phyloP scores from a whole-genome alignment of 164 flowering plant genomes.

The Vitis labrusca region DNA sequence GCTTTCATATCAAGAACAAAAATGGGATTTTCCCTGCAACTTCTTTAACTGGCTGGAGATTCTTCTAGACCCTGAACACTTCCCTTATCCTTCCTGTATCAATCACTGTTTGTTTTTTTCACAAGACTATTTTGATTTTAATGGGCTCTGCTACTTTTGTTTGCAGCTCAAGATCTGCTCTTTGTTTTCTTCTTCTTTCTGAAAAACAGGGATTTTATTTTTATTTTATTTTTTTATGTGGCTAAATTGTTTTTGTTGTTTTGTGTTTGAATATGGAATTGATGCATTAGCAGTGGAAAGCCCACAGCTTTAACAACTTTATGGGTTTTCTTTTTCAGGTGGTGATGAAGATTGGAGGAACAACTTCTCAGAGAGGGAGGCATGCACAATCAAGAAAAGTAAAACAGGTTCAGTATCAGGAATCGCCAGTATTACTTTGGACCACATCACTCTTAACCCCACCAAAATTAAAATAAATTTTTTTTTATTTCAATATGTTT shows the following conservation, averaged over 20 bases:
- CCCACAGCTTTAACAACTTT: slow-evolving; percentile 40
- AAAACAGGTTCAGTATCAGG: slow-evolving; percentile 74
- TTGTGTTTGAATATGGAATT: slow-evolving; percentile 22
- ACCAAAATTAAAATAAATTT: background rate
- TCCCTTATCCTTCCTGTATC: slow-evolving; percentile 6
- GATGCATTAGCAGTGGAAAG: slow-evolving; percentile 15
- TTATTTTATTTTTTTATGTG: background rate
- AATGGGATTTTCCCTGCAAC: slow-evolving; percentile 8
- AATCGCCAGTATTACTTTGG: slow-evolving; percentile 33
- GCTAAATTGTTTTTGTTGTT: slow-evolving; percentile 4
- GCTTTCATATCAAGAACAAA: slow-evolving; percentile 3
- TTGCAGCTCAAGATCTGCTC: slow-evolving; percentile 22
- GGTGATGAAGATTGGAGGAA: slow-evolving; percentile 82
- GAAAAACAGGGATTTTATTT: slow-evolving; percentile 7
- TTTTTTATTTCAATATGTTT: background rate
- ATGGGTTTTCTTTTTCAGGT: slow-evolving; percentile 57
- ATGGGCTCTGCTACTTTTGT: slow-evolving; percentile 12
- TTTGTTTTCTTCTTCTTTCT: slow-evolving; percentile 23
- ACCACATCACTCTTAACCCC: slow-evolving; percentile 31
- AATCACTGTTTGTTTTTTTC: slow-evolving; percentile 13
- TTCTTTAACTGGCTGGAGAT: slow-evolving; percentile 12
- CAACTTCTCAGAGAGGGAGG: slow-evolving; percentile 66
- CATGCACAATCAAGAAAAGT: slow-evolving; percentile 90
- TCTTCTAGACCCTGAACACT: slow-evolving; percentile 12
- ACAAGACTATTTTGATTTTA: slow-evolving; percentile 10